These are phyloP conservation scores for Pestalotiopsis sp. DNA, from an alignment of 2,329 filamentous ascomycete species.

Conservation along the genomic window DNA sequence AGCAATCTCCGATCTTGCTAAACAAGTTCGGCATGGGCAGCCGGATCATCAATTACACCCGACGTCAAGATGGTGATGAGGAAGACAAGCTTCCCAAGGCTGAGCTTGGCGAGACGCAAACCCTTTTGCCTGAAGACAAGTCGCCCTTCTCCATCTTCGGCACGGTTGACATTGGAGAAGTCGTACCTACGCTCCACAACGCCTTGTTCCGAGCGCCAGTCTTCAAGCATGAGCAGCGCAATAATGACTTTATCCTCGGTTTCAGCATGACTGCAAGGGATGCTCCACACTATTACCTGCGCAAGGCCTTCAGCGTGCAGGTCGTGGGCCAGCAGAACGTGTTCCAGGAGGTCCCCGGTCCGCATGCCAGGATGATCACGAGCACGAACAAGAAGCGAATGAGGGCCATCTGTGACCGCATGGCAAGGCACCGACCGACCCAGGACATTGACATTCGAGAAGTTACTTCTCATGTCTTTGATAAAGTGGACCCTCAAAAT, in stretches of 20 bases:
- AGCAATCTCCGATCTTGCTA: constrained; percentile 87
- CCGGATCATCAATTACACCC: constrained; percentile 95
- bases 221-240: constrained; percentile 80
- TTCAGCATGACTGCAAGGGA: constrained; percentile 77
- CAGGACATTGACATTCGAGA: constrained; percentile 75
- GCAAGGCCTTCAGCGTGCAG: constrained; percentile 88
- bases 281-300: constrained; percentile 81
- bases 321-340: constrained; percentile 94
- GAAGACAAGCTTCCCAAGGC: constrained; percentile 79
- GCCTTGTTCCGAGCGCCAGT: constrained; percentile 94
- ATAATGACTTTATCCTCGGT: constrained; percentile 84
- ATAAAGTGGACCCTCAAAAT: constrained; percentile 93
- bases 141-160: constrained; percentile 96
- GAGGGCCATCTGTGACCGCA: constrained; percentile 92
- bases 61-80: constrained; percentile 72
- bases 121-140: constrained; percentile 89
- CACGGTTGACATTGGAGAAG: constrained; percentile 87
- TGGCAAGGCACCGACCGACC: constrained; percentile 76
- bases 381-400: constrained; percentile 96
- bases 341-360: constrained; percentile 87
- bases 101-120: constrained; percentile 85
- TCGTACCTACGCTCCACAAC: constrained; percentile 89
- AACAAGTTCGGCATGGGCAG: constrained; percentile 98
- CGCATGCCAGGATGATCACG: constrained; percentile 92
- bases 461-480: constrained; percentile 89